Evolutionary conservation across 805 yeast species (phyloP).

Genomic region (Nakazawaea populi): DNA sequence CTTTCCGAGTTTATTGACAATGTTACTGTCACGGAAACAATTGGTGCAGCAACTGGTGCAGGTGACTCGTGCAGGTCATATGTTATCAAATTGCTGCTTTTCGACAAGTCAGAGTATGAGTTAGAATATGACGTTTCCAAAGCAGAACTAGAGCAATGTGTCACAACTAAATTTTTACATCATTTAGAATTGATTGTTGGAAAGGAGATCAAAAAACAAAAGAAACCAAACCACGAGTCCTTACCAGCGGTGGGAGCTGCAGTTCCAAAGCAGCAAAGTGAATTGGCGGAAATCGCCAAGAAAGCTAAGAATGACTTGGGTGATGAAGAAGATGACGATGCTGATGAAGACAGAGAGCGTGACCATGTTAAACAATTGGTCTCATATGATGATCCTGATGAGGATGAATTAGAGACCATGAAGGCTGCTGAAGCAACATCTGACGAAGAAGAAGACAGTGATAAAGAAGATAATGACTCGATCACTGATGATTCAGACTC

Average conservation of each 20-base stretch:
- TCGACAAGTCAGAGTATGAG: slow-evolving; percentile 67
- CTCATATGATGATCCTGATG: slow-evolving; percentile 93
- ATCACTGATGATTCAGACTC: slow-evolving; percentile 37
- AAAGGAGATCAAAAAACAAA: slow-evolving; percentile 80
- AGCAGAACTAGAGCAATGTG: slow-evolving; percentile 66
- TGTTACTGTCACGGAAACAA: slow-evolving; percentile 82
- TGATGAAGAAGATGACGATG: slow-evolving; percentile 47
- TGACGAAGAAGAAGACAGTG: slow-evolving; percentile 51
- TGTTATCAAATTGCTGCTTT: slow-evolving; percentile 69
- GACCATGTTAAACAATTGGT: slow-evolving; percentile 76
- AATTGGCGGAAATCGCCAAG: slow-evolving; percentile 24
- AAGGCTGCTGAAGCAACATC: slow-evolving; percentile 74
- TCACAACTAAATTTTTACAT: slow-evolving; percentile 59
- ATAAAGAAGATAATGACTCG: slow-evolving; percentile 28
- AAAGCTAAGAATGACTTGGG: slow-evolving; percentile 17
- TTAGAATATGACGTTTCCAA: slow-evolving; percentile 85
- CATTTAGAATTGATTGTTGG: slow-evolving; percentile 67
- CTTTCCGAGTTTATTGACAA: slow-evolving; percentile 85
- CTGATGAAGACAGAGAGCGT: slow-evolving; percentile 55
- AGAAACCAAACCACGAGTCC: slow-evolving; percentile 42
- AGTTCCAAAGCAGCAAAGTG: slow-evolving; percentile 49
- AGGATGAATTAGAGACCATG: slow-evolving; percentile 89
- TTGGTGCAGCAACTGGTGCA: slow-evolving; percentile 44
- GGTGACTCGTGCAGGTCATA: slow-evolving; percentile 61
- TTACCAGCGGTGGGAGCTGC: slow-evolving; percentile 68